Conservation (phyloP, 176 grass and related monocot genomes). For the Zizania latifolia region DNA sequence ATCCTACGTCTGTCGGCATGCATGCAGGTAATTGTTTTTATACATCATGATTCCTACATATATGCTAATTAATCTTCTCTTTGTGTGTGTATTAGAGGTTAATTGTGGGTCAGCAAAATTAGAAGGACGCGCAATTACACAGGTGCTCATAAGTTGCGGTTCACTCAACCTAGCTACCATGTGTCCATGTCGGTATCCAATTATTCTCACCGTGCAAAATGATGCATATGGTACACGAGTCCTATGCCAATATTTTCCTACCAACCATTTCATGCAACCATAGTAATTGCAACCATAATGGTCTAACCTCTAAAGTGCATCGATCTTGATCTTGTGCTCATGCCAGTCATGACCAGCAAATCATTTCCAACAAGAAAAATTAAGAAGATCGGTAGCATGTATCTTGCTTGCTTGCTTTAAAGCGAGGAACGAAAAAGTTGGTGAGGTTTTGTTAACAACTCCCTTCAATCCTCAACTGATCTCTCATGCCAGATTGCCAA, state of each 20-base stretch:
- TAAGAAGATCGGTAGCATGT: neutral
- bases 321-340: neutral
- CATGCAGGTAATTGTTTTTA: neutral
- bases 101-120: constrained; percentile 41
- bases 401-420: neutral
- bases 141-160: constrained; percentile 22
- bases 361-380: constrained; percentile 24
- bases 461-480: too few species aligned
- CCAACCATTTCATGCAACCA: constrained; percentile 15
- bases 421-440: constrained; percentile 30
- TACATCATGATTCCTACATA: neutral
- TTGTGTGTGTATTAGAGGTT: neutral
- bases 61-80: neutral
- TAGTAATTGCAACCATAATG: constrained; percentile 35
- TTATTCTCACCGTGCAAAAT: constrained; percentile 24
- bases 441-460: too few species aligned
- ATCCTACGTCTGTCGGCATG: neutral
- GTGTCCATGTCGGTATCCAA: constrained; percentile 46
- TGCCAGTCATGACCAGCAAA: neutral
- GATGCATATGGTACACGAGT: constrained; percentile 3
- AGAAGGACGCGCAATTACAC: constrained; percentile 31
- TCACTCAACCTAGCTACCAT: constrained; percentile 37
- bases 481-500: too few species aligned
- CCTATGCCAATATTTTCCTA: constrained; percentile 10
- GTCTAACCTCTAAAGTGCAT: neutral